phyloP scores from a whole-genome alignment of 345 rosid species.

The Salix dunnii region DNA sequence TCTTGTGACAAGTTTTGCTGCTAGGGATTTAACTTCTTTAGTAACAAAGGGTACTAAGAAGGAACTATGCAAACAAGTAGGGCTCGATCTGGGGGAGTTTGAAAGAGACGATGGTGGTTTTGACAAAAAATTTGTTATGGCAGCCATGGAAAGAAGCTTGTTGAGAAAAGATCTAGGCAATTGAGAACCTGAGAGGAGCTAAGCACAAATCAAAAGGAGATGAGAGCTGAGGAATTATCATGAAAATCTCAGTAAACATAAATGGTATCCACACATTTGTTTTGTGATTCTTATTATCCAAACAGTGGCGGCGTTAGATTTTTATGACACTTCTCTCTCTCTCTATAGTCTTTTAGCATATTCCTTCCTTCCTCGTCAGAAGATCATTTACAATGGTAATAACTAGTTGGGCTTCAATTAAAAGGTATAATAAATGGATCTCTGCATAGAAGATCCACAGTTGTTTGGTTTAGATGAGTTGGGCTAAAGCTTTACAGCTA shows the following conservation, averaged over 20 bases:
- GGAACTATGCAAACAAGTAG: slow-evolving; percentile 21
- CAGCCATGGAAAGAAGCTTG: slow-evolving; percentile 40
- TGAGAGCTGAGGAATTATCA: background rate
- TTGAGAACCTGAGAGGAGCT: background rate
- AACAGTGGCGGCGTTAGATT: background rate
- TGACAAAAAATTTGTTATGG: slow-evolving; percentile 44
- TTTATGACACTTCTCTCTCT: background rate
- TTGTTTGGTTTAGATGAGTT: no score
- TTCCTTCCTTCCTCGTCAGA: background rate
- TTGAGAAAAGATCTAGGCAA: background rate
- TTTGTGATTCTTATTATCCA: background rate
- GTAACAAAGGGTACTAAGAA: slow-evolving; percentile 12
- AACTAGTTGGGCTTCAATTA: no score
- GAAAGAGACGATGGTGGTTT: slow-evolving; percentile 42
- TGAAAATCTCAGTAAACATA: background rate
- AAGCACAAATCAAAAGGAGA: background rate
- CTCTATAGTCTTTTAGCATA: background rate
- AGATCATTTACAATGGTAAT: no score
- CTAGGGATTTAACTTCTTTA: background rate
- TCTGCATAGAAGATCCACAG: no score
- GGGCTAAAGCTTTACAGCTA: no score
- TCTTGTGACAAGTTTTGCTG: slow-evolving; percentile 9
- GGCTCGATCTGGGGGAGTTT: slow-evolving; percentile 14
- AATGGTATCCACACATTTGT: slow-evolving; percentile 1
- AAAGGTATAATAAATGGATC: no score